These are phyloP conservation scores for Cladophialophora psammophila DNA, from an alignment of 2,329 filamentous ascomycete species.

Conservation along the genomic window DNA sequence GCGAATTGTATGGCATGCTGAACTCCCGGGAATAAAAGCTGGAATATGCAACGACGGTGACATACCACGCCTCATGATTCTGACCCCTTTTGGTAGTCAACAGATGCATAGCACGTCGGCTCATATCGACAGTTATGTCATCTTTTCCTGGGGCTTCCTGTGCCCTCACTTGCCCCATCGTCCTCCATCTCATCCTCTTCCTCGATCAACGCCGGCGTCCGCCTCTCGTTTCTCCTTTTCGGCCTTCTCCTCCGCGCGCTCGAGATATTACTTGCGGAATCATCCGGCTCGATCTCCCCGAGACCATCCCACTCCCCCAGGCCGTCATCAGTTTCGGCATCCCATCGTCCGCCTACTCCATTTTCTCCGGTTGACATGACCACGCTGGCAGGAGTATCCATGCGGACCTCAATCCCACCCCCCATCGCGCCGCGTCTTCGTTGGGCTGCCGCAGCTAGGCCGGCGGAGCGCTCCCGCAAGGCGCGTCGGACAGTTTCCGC, in stretches of 20 bases:
- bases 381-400: constrained; percentile 51
- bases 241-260: constrained; percentile 53
- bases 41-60: no score
- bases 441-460: constrained; percentile 64
- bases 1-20: no score
- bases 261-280: constrained; percentile 59
- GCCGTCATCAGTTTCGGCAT: constrained; percentile 54
- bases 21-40: no score
- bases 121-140: constrained; percentile 14
- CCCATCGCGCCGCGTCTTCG: constrained; percentile 48
- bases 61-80: no score
- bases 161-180: constrained; percentile 37
- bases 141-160: constrained; percentile 39
- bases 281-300: constrained; percentile 56
- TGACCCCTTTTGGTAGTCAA: no score
- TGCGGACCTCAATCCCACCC: constrained; percentile 48
- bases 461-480: constrained; percentile 81
- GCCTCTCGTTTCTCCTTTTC: constrained; percentile 56
- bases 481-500: constrained; percentile 81
- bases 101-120: not conserved
- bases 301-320: constrained; percentile 53
- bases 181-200: constrained; percentile 56
- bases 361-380: constrained; percentile 24
- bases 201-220: constrained; percentile 57
- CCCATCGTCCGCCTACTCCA: constrained; percentile 42